Conservation (phyloP, 75 land plant genomes). For the Sequoiadendron giganteum region DNA sequence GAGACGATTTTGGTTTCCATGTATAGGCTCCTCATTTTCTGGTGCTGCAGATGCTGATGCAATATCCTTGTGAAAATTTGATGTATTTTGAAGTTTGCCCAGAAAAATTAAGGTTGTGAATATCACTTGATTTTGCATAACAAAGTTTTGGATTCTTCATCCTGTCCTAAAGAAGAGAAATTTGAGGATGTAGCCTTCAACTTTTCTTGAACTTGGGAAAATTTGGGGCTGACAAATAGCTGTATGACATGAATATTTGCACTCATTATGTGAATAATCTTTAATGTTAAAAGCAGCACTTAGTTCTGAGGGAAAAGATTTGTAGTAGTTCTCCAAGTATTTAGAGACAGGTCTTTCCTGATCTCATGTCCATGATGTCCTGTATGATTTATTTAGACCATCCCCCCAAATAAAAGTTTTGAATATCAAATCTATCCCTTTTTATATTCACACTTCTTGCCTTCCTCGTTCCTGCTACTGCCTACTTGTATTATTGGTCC, state of each 20-base stretch:
- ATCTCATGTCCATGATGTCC: neutral
- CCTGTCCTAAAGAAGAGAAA: neutral
- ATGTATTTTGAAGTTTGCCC: neutral
- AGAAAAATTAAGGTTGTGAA: neutral
- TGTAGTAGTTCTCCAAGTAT: neutral
- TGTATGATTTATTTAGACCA: neutral
- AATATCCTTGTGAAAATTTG: neutral
- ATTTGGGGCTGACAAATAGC: neutral
- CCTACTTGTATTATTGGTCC: neutral
- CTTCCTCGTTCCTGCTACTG: neutral
- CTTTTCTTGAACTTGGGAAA: neutral
- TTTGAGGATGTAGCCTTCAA: neutral
- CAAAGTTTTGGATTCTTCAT: neutral
- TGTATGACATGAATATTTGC: neutral
- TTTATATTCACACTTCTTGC: neutral
- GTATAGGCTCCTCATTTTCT: conserved; percentile 55
- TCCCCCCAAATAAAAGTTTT: neutral
- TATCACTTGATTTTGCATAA: neutral
- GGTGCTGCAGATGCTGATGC: conserved; percentile 11
- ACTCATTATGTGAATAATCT: neutral
- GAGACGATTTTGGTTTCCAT: conserved; percentile 96
- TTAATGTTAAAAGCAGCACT: neutral
- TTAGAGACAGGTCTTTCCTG: neutral
- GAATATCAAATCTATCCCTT: neutral
- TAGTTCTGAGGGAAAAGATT: neutral